phyloP scores from a whole-genome alignment of 2,329 filamentous ascomycete genomes.

The Ceratocystis colombiana region DNA sequence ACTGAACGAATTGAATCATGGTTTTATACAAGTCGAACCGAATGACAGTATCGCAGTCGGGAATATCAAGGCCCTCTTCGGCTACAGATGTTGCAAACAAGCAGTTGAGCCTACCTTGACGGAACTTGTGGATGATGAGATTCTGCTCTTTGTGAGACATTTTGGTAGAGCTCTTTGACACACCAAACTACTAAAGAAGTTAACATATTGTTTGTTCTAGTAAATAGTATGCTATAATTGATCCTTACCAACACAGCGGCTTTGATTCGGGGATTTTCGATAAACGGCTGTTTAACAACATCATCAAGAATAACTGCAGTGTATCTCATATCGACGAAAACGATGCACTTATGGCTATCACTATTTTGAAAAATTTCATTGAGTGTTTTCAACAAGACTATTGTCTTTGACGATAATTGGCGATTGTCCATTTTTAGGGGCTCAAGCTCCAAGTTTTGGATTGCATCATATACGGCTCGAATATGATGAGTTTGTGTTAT shows the following conservation, averaged over 20 bases:
- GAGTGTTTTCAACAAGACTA: constrained; percentile 51
- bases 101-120: constrained; percentile 49
- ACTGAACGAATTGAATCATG: constrained; percentile 92
- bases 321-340: constrained; percentile 73
- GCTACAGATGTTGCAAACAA: constrained; percentile 57
- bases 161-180: constrained; percentile 31
- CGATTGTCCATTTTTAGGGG: neutral
- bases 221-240: too few species aligned
- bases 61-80: constrained; percentile 58
- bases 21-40: constrained; percentile 82
- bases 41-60: constrained; percentile 56
- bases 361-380: constrained; percentile 49
- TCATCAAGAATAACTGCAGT: constrained; percentile 65
- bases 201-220: constrained; percentile 30
- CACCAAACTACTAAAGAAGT: constrained; percentile 29
- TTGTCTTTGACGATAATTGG: constrained; percentile 63
- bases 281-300: constrained; percentile 48
- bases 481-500: neutral
- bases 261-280: constrained; percentile 50
- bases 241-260: constrained; percentile 51
- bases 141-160: constrained; percentile 67
- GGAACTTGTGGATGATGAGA: constrained; percentile 57
- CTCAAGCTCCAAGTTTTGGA: neutral
- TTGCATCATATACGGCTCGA: neutral
- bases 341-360: constrained; percentile 60